Percentiles rank a stretch among this genome's conserved stretches.
phyloP scores from a whole-genome alignment of 345 rosid species.

The Atalantia buxifolia region DNA sequence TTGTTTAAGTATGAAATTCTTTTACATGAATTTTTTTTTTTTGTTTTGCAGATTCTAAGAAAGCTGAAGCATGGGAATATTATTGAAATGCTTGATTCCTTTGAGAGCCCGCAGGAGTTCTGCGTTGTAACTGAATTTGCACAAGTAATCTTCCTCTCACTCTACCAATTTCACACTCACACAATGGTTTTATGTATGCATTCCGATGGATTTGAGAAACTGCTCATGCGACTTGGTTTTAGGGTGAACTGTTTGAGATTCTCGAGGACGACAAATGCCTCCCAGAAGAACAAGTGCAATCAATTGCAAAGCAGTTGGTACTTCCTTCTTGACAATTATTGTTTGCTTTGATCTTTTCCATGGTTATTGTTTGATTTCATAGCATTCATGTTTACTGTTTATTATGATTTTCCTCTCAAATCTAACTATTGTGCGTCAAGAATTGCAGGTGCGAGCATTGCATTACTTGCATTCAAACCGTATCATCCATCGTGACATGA shows the following conservation, averaged over 20 bases:
- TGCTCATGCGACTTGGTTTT: constrained; percentile 16
- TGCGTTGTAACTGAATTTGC: constrained; percentile 99
- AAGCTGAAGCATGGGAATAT: constrained; percentile 94
- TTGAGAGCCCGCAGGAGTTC: constrained; percentile 89
- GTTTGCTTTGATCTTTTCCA: neutral
- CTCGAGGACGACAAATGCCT: constrained; percentile 97
- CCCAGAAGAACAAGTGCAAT: constrained; percentile 97
- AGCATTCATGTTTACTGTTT: neutral
- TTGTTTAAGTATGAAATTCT: neutral
- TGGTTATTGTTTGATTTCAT: constrained; percentile 7
- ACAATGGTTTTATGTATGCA: neutral
- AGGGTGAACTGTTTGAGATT: constrained; percentile 98
- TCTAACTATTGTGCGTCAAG: neutral
- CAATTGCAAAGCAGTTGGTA: constrained; percentile 98
- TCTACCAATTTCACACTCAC: neutral
- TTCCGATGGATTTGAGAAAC: constrained; percentile 3
- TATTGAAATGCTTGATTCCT: constrained; percentile 94
- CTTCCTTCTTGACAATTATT: constrained; percentile 7
- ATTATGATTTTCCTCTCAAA: neutral
- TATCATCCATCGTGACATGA: constrained; percentile 98
- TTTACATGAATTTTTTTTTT: neutral
- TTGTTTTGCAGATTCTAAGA: constrained; percentile 69
- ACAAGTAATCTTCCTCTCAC: constrained; percentile 46
- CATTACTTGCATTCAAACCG: constrained; percentile 97
- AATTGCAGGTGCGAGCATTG: constrained; percentile 77